phyloP scores from a whole-genome alignment of 2,329 filamentous ascomycete species.

The Ophiostoma triangulosporum region DNA sequence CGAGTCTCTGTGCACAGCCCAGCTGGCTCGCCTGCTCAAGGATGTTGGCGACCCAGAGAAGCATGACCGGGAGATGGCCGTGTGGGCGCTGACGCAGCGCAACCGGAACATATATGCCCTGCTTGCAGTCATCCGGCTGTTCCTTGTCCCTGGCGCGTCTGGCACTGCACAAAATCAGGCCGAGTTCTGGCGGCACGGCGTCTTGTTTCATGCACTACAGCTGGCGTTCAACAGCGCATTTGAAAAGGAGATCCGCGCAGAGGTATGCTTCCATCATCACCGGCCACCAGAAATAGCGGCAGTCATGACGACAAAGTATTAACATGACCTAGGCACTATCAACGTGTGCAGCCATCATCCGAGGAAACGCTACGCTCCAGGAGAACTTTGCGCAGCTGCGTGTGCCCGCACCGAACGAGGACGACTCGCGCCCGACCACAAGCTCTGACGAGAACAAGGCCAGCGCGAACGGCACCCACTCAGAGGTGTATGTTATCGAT shows the following conservation, averaged over 20 bases:
- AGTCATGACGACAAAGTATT: not conserved
- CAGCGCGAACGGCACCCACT: slow-evolving; percentile 15
- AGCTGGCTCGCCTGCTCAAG: slow-evolving; percentile 55
- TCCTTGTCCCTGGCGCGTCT: slow-evolving; percentile 66
- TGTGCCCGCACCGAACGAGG: slow-evolving; percentile 44
- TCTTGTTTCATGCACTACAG: slow-evolving; percentile 66
- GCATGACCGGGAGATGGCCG: slow-evolving; percentile 45
- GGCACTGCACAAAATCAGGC: slow-evolving; percentile 74
- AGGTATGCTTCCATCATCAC: slow-evolving; percentile 35
- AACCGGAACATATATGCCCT: slow-evolving; percentile 90
- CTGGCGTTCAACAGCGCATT: slow-evolving; percentile 65
- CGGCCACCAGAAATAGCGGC: too few relatives aligned
- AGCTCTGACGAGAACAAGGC: not conserved
- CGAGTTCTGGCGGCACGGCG: slow-evolving; percentile 71
- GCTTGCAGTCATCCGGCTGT: slow-evolving; percentile 72
- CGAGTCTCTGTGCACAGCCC: slow-evolving; percentile 71
- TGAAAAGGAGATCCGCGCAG: slow-evolving; percentile 65
- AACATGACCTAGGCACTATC: slow-evolving; percentile 48
- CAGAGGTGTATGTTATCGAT: slow-evolving; percentile 79
- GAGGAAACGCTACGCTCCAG: slow-evolving; percentile 65
- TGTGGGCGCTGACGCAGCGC: slow-evolving; percentile 63
- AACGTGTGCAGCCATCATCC: slow-evolving; percentile 79
- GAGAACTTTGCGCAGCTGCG: slow-evolving; percentile 81
- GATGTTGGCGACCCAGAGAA: slow-evolving; percentile 22
- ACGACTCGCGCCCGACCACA: slow-evolving; percentile 13